Percentiles rank a stretch among this genome's conserved stretches.
phyloP scores from a whole-genome alignment of 192 early-diverging fungal genomes.

The Funneliformis geosporum region DNA sequence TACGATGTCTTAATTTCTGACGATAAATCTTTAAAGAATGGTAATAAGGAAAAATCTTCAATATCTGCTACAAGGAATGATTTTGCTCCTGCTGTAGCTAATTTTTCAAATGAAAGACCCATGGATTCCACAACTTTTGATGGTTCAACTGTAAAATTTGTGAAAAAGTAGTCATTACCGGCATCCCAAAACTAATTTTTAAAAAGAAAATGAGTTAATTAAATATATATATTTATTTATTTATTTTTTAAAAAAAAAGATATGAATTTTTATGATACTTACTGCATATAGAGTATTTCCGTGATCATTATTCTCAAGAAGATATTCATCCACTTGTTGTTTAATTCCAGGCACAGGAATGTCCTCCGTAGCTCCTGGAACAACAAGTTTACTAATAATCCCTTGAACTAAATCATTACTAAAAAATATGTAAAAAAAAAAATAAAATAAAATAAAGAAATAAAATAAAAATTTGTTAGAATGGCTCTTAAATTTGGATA shows the following conservation, averaged over 20 bases:
- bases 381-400: not conserved
- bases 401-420: not conserved
- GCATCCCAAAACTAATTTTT: not conserved
- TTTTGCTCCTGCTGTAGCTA: not conserved
- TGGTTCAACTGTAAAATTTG: not conserved
- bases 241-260: too few species aligned
- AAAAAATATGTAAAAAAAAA: too few species aligned
- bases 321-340: not conserved
- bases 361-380: too few species aligned
- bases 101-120: not conserved
- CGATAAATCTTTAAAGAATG: not conserved
- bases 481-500: not conserved
- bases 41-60: not conserved
- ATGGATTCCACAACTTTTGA: not conserved
- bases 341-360: too few species aligned
- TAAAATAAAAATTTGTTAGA: too few species aligned
- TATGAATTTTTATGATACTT: too few species aligned
- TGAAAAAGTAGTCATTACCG: not conserved
- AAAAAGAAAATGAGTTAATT: not conserved
- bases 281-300: not conserved
- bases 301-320: not conserved
- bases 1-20: not conserved
- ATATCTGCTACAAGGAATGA: not conserved
- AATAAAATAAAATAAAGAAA: too few species aligned
- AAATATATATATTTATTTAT: too few species aligned